Base-by-base conservation (phyloP, 768 basidiomycete species). In the Russula olivacea region DNA sequence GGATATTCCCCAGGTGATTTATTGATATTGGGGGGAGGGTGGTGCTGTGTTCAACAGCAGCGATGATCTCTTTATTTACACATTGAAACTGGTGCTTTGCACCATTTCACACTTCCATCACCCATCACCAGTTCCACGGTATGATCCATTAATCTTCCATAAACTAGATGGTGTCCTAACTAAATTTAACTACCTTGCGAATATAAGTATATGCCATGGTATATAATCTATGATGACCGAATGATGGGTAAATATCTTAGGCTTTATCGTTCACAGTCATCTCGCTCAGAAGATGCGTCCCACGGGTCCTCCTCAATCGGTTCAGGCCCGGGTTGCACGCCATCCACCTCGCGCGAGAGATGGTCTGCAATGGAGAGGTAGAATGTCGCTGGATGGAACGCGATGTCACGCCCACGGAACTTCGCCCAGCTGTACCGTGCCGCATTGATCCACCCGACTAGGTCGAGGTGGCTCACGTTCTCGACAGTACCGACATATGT, bases 381-480 rank as follows among this genome's bases (percentile, higher is more conserved):
- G 73, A 98, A 98, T 10, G 89, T 91, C 23, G 88, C 90, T 2
- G 93, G 93, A 61, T 88, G 87, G 78, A 97, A 98, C 61, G 88
- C 84, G 71, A 98, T 93, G 65, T 92, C 88, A 60, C 85, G 87
- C 12, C 95, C 97, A 68, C 83, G 85, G 74, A 94, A 89, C 69
- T 89, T 86, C 0, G 92, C 88, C 83, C 91, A 90, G 70, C 91
- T 91, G 74, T 91, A 96, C 34, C 89, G 78, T 1, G 92, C 89
- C 7, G 85, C 81, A 73, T 94, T 95, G 55, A 93, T 87, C 96
- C 95, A 98, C 7, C 95, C 93, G 12, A 97, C 91, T 41, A 92
- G 82, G 71, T 93, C 91, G 40, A 96, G 82, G 71, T 99, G 97
- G 69, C 92, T 96, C 17, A 97, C 97, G 61, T 89, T 81, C 41